Base-by-base conservation (phyloP, 805 yeast genomes). In the Starmerella sp. region DNA sequence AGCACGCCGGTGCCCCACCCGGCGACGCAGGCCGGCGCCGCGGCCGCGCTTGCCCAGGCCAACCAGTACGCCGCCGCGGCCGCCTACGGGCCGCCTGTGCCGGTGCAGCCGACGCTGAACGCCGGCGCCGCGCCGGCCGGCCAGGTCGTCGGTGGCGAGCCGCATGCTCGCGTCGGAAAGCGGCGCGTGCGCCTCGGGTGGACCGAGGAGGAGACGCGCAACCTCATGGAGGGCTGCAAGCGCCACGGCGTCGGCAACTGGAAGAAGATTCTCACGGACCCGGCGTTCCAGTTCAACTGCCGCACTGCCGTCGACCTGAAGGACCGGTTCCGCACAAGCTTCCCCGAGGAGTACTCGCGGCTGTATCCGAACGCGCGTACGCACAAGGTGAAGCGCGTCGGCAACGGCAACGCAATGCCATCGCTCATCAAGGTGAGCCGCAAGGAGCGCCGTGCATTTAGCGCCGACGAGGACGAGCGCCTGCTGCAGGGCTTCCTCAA, bases 281-380 rank as follows among this genome's bases (percentile, higher is more conserved):
- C 72, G 28, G 56, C 62, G n/a, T 67, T 69, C 58, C 63, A 64
- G 48, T 68, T 73, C 67, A 70, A 71, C 61, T 68, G 71, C 62
- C 68, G 77, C 17, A 73, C 75, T 13, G 76, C 77, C 6, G 76
- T 73, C 31, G 77, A 73, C 55, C 65, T 73, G 48, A 73, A 73
- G 60, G 77, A 73, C 59, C 66, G 76, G 38, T 73, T 73, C 66
- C 67, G 77, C 53, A 72, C 76, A 6, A 68, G 69, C 32, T 74
- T 73, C 59, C 76, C 77, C 36, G 75, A 73, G 48, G 76, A 74
- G 61, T 73, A 73, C 64, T 61, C 71, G 31, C 66, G 74, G 17
- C 63, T 73, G 14, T 73, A 73, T 55, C 77, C 77, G 35, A 73
- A 74, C 52, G 77, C 77, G 17, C 67, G 69, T 45, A 72, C 77